These are phyloP conservation scores for Trametes pubescens DNA, from an alignment of 1,284 basidiomycete species.

Conservation along the genomic window DNA sequence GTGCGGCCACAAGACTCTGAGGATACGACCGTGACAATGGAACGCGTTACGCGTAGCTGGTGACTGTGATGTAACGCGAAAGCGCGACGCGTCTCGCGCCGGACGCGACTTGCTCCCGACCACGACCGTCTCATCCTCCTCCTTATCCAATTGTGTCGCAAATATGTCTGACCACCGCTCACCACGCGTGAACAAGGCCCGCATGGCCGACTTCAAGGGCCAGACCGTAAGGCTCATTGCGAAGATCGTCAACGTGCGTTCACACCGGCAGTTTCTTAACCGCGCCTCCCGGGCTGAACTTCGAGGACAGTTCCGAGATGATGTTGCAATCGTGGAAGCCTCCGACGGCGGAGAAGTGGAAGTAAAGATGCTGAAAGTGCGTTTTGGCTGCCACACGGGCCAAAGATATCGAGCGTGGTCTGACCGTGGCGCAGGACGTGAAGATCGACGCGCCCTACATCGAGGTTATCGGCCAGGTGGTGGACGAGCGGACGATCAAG, in stretches of 20 bases:
- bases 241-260: conserved; percentile 70
- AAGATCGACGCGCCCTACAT: conserved; percentile 64
- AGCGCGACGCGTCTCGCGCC: background rate
- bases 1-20: too few relatives aligned
- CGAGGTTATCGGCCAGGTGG: conserved; percentile 80
- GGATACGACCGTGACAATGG: background rate
- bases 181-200: conserved; percentile 72
- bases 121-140: background rate
- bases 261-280: background rate
- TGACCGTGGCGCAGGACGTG: conserved; percentile 49
- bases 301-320: conserved; percentile 57
- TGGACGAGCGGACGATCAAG: conserved; percentile 67
- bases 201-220: conserved; percentile 60
- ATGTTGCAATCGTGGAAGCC: conserved; percentile 66
- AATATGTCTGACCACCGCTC: conserved; percentile 57
- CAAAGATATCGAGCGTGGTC: background rate
- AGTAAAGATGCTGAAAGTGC: conserved; percentile 44
- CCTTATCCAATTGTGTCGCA: too few relatives aligned
- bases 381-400: background rate
- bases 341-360: conserved; percentile 78
- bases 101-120: background rate
- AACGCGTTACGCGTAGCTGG: background rate
- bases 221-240: conserved; percentile 77
- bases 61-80: too few relatives aligned
- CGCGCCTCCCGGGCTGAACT: background rate